Evolutionary conservation across 257 asterid genomes (phyloP).

Genomic region (Ballota nigra): DNA sequence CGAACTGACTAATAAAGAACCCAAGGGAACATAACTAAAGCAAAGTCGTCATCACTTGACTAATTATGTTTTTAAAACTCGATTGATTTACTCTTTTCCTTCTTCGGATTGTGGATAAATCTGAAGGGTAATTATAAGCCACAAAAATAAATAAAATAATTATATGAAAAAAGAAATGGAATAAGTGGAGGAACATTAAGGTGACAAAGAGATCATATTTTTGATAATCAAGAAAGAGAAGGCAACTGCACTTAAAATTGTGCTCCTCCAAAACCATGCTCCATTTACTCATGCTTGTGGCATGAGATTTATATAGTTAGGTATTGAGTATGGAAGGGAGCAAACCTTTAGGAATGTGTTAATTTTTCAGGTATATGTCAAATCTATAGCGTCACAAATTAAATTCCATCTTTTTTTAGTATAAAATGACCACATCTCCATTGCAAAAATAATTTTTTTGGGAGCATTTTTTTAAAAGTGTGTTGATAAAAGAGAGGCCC

Average conservation of each 20-base stretch:
- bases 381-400: conserved; percentile 35
- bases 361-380: conserved; percentile 64
- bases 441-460: too few species aligned
- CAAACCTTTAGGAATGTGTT: conserved; percentile 66
- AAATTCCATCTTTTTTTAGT: conserved; percentile 18
- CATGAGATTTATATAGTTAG: conserved; percentile 45
- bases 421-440: too few species aligned
- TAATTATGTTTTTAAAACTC: too few species aligned
- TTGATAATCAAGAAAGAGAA: conserved; percentile 35
- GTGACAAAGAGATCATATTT: conserved; percentile 6
- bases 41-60: conserved; percentile 5
- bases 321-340: conserved; percentile 56
- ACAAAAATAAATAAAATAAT: too few species aligned
- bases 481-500: conserved; percentile 1
- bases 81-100: too few species aligned
- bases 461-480: too few species aligned
- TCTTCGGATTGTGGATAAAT: background rate
- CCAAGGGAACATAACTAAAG: conserved; percentile 25
- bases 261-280: conserved; percentile 48
- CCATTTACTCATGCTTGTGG: conserved; percentile 54
- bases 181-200: conserved; percentile 3
- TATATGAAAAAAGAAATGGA: background rate
- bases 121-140: background rate
- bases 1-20: conserved; percentile 20
- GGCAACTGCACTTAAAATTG: conserved; percentile 22